These are phyloP conservation scores for Suillus ampliporus DNA, from an alignment of 768 basidiomycete genomes.

Conservation along the genomic window DNA sequence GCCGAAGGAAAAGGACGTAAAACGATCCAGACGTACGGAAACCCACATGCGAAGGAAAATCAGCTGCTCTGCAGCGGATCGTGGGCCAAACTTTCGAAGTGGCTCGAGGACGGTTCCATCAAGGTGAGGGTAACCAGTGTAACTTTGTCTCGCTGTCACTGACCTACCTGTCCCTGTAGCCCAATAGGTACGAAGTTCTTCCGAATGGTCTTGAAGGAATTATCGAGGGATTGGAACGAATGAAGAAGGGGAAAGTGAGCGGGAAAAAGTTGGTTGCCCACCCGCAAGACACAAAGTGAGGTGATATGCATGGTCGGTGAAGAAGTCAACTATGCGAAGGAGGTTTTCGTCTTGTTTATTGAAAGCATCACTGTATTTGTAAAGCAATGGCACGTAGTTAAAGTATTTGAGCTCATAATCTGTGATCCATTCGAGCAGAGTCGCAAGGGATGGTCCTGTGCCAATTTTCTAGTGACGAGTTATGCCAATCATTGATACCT, in stretches of 20 bases:
- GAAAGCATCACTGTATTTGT: not conserved
- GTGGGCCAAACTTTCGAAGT: constrained; percentile 29
- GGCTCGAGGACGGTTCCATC: constrained; percentile 32
- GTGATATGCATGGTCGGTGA: not conserved
- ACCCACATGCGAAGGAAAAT: constrained; percentile 27
- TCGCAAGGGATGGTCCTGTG: too few species aligned
- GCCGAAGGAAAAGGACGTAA: constrained; percentile 25
- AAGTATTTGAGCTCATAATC: too few species aligned
- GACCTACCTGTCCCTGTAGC: constrained; percentile 29
- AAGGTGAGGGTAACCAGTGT: constrained; percentile 25
- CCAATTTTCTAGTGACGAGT: too few species aligned
- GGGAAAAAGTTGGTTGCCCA: constrained; percentile 49
- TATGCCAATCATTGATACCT: too few species aligned
- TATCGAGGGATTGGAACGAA: constrained; percentile 38
- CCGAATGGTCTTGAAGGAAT: constrained; percentile 47
- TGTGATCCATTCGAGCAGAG: too few species aligned
- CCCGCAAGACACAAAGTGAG: constrained; percentile 43
- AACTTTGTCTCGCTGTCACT: not conserved
- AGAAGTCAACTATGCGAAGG: not conserved
- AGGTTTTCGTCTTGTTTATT: not conserved
- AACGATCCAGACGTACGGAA: constrained; percentile 30
- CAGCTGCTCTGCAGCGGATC: constrained; percentile 17
- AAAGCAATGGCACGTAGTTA: too few species aligned
- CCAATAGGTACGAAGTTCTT: constrained; percentile 48
- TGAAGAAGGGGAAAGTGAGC: constrained; percentile 46